Evolutionary conservation across 2,329 filamentous ascomycete species (phyloP), one percentile per base, ranked within the genome.

Genomic region (Geosmithia morbida): DNA sequence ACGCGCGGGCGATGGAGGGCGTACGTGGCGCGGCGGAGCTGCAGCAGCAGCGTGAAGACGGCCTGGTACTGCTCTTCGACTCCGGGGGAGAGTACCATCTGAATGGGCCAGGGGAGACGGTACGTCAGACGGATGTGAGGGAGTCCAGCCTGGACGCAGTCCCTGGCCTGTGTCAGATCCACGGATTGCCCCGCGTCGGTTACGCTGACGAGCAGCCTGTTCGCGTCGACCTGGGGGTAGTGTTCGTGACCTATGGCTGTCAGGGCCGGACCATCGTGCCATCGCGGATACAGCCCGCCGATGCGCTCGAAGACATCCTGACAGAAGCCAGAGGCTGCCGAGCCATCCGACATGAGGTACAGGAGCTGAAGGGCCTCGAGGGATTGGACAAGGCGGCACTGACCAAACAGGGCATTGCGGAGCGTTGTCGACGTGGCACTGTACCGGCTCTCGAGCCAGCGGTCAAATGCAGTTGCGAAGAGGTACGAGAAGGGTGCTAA

Each of bases 251-350:
- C 81, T 2, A 87, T 65, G 53, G 89, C 86, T 0, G 85, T 92
- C 26, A 96, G 67, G 1, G 84, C 72, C 57, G 90, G 94, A 18
- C 81, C 77, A 59, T 96, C 87, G 51, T 83, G 81, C 89, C 88
- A 96, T 37, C 66, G 66, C 6, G 57, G 62, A 58, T 66, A 71
- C 16, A 72, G 56, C 2, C 66, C 69, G 53, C 92, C 85, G 43
- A 96, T 74, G 45, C 83, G 80, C 48, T 81, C 76, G 57, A 95
- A 95, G 1, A 96, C 61, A 13, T 75, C 74, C 22, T 72, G 71
- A 13, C 83, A 76, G 54, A 95, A 82, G 0, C 67, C 63, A 44
- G 83, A 75, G 1, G 83, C 76, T 1, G 79, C 66, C 1, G 79
- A 74, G 2, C 87, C 85, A 55, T 96, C 81, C 16, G 76, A 77